A percentile compares a stretch with the other conserved stretches of the same genome.
Conservation (phyloP, 2,329 filamentous ascomycete species). For the Macrophomina pseudophaseolina region DNA sequence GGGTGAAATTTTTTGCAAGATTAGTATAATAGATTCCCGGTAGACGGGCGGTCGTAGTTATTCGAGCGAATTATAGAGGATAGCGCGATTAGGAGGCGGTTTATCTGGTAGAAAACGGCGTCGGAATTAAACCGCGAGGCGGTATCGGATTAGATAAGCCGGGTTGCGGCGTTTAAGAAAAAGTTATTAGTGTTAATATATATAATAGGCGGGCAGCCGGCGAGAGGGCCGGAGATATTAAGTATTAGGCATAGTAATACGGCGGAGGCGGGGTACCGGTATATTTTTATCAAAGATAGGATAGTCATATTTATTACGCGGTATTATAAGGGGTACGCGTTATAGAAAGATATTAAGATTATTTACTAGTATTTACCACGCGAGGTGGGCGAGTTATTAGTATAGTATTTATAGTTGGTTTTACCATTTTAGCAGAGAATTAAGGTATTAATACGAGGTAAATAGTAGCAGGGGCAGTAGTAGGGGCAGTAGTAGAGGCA, state of each 20-base stretch:
- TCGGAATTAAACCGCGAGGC: not conserved
- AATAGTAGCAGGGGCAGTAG: not conserved
- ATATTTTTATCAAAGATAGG: constrained; percentile 34
- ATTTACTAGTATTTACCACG: constrained; percentile 34
- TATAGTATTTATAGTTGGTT: constrained; percentile 32
- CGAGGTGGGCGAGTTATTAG: constrained; percentile 34
- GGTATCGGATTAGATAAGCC: not conserved
- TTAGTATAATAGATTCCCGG: constrained; percentile 11
- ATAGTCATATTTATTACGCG: constrained; percentile 29
- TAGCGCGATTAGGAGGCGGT: not conserved
- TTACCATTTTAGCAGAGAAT: constrained; percentile 29
- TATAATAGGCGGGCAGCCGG: constrained; percentile 30
- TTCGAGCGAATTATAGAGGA: not conserved
- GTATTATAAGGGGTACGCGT: no score
- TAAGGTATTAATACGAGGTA: not conserved
- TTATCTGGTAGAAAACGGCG: not conserved
- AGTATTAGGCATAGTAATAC: constrained; percentile 33
- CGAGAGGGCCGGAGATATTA: constrained; percentile 30
- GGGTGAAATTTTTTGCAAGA: constrained; percentile 30
- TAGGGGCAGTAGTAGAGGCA: no score
- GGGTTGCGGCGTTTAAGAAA: constrained; percentile 26
- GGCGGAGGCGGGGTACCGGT: constrained; percentile 15
- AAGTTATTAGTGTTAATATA: constrained; percentile 33
- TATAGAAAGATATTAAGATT: no score
- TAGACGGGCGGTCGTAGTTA: not conserved